A percentile compares a stretch with the other conserved stretches of the same genome.
Conservation (phyloP, 2,329 filamentous ascomycete genomes). For the Monilinia polystroma region DNA sequence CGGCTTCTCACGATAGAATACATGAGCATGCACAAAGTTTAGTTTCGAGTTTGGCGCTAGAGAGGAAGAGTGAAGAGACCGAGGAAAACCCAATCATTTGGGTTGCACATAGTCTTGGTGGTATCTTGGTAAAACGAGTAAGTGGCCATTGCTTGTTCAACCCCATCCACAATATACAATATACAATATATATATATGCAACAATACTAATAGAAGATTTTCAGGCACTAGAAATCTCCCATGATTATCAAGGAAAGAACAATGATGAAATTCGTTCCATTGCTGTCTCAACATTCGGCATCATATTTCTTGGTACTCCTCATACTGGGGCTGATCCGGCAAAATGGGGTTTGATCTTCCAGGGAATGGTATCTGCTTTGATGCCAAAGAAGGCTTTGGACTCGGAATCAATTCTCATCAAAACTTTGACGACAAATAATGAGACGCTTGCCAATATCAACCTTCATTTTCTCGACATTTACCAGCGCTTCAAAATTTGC, state of each 20-base stretch:
- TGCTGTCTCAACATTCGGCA: slow-evolving; percentile 71
- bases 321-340: slow-evolving; percentile 69
- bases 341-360: slow-evolving; percentile 65
- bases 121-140: slow-evolving; percentile 65
- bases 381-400: slow-evolving; percentile 66
- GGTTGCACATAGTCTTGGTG: slow-evolving; percentile 72
- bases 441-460: slow-evolving; percentile 75
- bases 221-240: slow-evolving; percentile 62
- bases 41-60: slow-evolving; percentile 60
- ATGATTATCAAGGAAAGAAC: slow-evolving; percentile 57
- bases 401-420: slow-evolving; percentile 65
- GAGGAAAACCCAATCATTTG: slow-evolving; percentile 69
- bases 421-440: slow-evolving; percentile 69
- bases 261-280: slow-evolving; percentile 66
- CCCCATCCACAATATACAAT: background rate
- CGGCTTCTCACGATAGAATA: slow-evolving; percentile 56
- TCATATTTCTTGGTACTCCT: slow-evolving; percentile 76
- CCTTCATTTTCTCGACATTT: slow-evolving; percentile 68
- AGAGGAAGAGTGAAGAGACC: slow-evolving; percentile 58
- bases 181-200: background rate
- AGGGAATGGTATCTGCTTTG: slow-evolving; percentile 65
- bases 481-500: slow-evolving; percentile 68
- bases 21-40: slow-evolving; percentile 71
- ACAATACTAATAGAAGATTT: background rate
- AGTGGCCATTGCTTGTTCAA: background rate